phyloP scores from a whole-genome alignment of 2,329 filamentous ascomycete species.

The Diaporthe sp. region DNA sequence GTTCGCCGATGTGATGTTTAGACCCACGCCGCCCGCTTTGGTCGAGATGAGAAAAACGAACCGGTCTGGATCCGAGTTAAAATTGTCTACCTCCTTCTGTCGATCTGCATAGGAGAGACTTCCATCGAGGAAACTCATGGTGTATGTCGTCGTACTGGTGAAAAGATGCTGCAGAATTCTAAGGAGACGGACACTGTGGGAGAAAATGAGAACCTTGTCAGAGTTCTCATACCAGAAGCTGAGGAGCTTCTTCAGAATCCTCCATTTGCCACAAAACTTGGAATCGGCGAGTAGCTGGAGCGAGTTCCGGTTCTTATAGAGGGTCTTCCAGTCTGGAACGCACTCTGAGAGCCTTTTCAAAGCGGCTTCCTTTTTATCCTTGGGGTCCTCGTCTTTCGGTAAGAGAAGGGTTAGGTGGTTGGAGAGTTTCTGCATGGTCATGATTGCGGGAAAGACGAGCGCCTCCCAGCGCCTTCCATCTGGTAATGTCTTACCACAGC shows the following conservation, averaged over 20 bases:
- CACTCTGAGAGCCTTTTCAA: conserved; percentile 80
- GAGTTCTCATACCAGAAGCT: conserved; percentile 91
- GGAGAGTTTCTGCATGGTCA: conserved; percentile 86
- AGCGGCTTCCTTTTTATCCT: conserved; percentile 84
- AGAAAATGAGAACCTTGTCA: conserved; percentile 96
- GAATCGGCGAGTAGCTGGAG: conserved; percentile 87
- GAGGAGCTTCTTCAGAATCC: conserved; percentile 86
- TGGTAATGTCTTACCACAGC: conserved; percentile 75
- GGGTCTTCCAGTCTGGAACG: conserved; percentile 80
- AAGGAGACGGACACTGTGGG: conserved; percentile 88
- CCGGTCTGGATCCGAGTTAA: conserved; percentile 87
- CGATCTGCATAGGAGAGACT: conserved; percentile 87
- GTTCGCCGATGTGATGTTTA: conserved; percentile 98
- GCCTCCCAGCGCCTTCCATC: conserved; percentile 78
- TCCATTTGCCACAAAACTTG: conserved; percentile 98
- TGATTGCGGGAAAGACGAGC: conserved; percentile 88
- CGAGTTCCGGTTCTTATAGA: conserved; percentile 82
- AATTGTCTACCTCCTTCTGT: conserved; percentile 85
- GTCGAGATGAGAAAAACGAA: conserved; percentile 98
- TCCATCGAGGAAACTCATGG: conserved; percentile 91
- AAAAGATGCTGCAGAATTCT: conserved; percentile 89
- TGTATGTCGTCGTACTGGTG: conserved; percentile 86
- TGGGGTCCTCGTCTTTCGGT: conserved; percentile 69
- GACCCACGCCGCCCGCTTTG: conserved; percentile 89
- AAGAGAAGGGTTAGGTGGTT: conserved; percentile 94